Conservation (phyloP, 192 early-diverging fungal species). For the Backusella westeae region DNA sequence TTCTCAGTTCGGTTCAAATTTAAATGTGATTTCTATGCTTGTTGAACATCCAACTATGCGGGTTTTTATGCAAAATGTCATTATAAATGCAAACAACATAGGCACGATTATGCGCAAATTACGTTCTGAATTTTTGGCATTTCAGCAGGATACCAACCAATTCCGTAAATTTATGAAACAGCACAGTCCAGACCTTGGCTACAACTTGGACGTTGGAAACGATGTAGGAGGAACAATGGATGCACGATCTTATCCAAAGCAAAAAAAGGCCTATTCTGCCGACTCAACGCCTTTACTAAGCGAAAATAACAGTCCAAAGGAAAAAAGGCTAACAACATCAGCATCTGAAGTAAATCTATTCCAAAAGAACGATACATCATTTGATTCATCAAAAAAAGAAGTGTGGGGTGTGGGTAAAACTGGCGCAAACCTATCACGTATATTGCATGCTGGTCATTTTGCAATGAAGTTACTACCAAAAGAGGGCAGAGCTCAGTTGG, state of each 20-base stretch:
- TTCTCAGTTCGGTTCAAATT: slow-evolving; percentile 57
- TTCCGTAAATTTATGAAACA: slow-evolving; percentile 43
- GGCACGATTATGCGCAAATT: slow-evolving; percentile 38
- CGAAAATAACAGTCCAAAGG: neutral
- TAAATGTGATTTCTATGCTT: slow-evolving; percentile 48
- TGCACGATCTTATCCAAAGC: neutral
- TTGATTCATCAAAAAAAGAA: slow-evolving; percentile 35
- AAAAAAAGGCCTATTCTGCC: neutral
- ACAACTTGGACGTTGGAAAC: slow-evolving; percentile 38
- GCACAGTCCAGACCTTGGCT: slow-evolving; percentile 33
- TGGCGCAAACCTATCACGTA: slow-evolving; percentile 52
- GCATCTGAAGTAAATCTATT: neutral
- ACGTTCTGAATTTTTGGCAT: slow-evolving; percentile 37
- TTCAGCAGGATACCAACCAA: slow-evolving; percentile 39
- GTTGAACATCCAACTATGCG: slow-evolving; percentile 54
- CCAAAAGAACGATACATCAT: neutral
- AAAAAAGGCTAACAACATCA: neutral
- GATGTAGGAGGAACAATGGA: slow-evolving; percentile 12
- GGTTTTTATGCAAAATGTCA: slow-evolving; percentile 48
- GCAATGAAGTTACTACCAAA: slow-evolving; percentile 45
- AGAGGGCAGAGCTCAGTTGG: slow-evolving; percentile 48
- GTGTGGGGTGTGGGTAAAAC: slow-evolving; percentile 55
- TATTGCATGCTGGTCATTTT: slow-evolving; percentile 53
- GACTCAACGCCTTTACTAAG: neutral
- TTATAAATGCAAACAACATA: slow-evolving; percentile 42